Conservation (phyloP, 2,329 filamentous ascomycete genomes). For the Cytospora chrysosperma region DNA sequence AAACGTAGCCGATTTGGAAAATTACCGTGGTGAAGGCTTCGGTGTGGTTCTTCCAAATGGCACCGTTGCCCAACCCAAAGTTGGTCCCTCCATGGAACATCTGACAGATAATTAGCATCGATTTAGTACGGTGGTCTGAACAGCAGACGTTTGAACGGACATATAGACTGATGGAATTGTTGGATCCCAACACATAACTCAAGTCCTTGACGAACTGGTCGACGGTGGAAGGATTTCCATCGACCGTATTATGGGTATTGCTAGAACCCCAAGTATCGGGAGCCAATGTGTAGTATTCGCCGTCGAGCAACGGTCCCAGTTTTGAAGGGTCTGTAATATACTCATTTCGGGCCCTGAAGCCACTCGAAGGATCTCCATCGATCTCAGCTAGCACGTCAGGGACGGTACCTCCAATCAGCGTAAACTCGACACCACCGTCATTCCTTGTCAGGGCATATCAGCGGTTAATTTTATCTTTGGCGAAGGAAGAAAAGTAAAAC, state of each 20-base stretch:
- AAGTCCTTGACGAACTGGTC: conserved; percentile 35
- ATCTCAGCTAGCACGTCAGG: conserved; percentile 45
- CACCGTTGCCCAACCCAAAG: conserved; percentile 48
- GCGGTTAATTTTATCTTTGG: no score
- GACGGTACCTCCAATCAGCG: conserved; percentile 43
- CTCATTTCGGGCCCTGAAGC: conserved; percentile 41
- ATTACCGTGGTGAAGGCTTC: conserved; percentile 41
- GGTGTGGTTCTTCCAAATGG: conserved; percentile 41
- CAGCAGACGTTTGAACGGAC: not conserved
- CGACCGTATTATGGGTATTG: conserved; percentile 38
- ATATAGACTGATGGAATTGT: conserved; percentile 48
- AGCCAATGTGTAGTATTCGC: conserved; percentile 48
- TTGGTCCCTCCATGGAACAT: conserved; percentile 56
- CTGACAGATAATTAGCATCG: not conserved
- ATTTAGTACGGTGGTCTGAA: rapidly evolving
- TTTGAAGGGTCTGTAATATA: conserved; percentile 43
- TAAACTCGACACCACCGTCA: conserved; percentile 45
- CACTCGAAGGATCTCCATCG: conserved; percentile 42
- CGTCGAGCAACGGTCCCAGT: conserved; percentile 46
- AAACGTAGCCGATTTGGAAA: not conserved
- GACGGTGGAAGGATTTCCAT: conserved; percentile 29
- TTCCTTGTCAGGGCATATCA: conserved; percentile 30
- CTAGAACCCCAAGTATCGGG: conserved; percentile 45
- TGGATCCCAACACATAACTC: conserved; percentile 38
- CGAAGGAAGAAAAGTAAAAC: not conserved